Evolutionary conservation across 2,329 filamentous ascomycete genomes (phyloP).

Genomic region (Trichoderma endophyticum): DNA sequence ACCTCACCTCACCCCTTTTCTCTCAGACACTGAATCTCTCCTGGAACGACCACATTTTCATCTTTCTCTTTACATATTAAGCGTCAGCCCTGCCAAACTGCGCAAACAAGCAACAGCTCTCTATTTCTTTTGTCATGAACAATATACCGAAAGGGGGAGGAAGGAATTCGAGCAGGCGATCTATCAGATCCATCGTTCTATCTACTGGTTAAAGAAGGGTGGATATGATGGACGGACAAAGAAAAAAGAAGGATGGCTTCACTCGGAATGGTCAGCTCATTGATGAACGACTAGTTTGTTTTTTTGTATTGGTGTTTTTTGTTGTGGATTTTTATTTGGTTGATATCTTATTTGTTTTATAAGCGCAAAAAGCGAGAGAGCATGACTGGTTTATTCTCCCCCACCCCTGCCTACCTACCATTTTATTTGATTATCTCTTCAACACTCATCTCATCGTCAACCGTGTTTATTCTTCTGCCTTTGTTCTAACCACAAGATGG

Average conservation of each 20-base stretch:
- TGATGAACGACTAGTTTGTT: slow-evolving; percentile 4
- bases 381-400: not conserved
- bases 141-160: not conserved
- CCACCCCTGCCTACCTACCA: not conserved
- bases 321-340: not conserved
- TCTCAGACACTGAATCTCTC: not conserved
- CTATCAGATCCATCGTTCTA: not conserved
- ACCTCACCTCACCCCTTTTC: not conserved
- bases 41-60: not conserved
- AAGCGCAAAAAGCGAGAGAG: slow-evolving; percentile 4
- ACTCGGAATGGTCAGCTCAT: not conserved
- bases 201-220: not conserved
- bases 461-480: not conserved
- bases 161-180: not conserved
- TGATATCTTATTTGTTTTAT: not conserved
- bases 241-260: not conserved
- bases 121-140: slow-evolving; percentile 7
- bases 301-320: not conserved
- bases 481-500: not conserved
- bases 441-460: not conserved
- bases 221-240: not conserved
- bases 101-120: not conserved
- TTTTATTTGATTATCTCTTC: not conserved
- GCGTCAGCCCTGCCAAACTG: not conserved
- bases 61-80: not conserved